These are phyloP conservation scores for Metschnikowia kofuensis DNA, from an alignment of 805 yeast species.

Conservation along the genomic window DNA sequence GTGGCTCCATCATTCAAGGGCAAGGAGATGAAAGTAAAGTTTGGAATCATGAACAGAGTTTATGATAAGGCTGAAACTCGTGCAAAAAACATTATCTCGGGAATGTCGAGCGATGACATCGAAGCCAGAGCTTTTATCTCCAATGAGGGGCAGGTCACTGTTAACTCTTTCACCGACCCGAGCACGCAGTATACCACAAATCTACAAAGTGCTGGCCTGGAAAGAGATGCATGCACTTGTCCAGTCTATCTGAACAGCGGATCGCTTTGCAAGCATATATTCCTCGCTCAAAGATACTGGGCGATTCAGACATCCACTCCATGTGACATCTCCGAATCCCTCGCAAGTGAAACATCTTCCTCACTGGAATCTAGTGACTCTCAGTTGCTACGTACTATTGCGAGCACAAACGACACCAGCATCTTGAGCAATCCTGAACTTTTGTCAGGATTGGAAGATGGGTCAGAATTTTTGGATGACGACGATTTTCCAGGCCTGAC, in stretches of 20 bases:
- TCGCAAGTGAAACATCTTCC: background rate
- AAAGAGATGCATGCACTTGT: conserved; percentile 1
- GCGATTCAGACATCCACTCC: background rate
- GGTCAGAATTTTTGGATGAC: background rate
- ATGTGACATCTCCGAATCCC: background rate
- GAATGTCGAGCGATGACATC: background rate
- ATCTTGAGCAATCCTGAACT: background rate
- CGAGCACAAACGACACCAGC: background rate
- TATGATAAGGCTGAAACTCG: background rate
- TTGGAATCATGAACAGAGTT: background rate
- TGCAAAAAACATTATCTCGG: background rate
- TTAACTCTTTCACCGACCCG: background rate
- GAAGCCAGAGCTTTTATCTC: background rate
- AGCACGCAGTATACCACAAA: background rate
- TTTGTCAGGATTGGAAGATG: background rate
- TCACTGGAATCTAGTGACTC: background rate
- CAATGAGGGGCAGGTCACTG: background rate
- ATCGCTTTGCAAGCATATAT: background rate
- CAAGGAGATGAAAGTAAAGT: background rate
- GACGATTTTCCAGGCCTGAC: background rate
- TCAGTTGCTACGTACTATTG: background rate
- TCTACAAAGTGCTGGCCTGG: background rate
- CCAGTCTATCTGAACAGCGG: background rate
- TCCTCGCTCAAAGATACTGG: background rate
- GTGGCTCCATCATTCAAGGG: background rate